Evolutionary conservation across 1,284 basidiomycete species (phyloP).

Genomic region (Malassezia sympodialis): DNA sequence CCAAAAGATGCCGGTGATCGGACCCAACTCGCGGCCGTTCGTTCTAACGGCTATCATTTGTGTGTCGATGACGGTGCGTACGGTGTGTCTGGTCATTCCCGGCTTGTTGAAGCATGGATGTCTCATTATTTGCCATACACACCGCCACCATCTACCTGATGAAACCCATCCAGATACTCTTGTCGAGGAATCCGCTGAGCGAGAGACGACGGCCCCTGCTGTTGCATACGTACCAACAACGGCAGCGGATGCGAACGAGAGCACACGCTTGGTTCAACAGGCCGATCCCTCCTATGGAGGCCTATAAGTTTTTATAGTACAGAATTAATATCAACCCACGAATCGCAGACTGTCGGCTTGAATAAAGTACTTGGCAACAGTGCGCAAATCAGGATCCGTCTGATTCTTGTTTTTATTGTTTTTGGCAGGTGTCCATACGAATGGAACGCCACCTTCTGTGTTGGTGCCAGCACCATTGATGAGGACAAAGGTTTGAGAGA

Average conservation of each 20-base stretch:
- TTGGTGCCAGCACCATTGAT: conserved; percentile 19
- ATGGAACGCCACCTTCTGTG: conserved; percentile 18
- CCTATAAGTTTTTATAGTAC: neutral
- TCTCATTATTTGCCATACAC: conserved; percentile 13
- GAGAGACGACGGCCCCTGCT: neutral
- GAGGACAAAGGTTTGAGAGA: conserved; percentile 38
- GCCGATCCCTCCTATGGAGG: conserved; percentile 3
- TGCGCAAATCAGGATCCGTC: conserved; percentile 9
- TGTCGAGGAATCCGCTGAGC: neutral
- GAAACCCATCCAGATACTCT: neutral
- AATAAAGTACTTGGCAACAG: conserved; percentile 32
- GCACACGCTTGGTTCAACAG: neutral
- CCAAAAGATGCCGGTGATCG: conserved; percentile 12
- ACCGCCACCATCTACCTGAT: neutral
- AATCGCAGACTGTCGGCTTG: conserved; percentile 40
- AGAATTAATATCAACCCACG: conserved; percentile 22
- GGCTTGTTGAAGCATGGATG: conserved; percentile 2
- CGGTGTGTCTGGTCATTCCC: conserved; percentile 9
- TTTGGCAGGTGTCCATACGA: conserved; percentile 12
- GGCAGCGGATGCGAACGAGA: neutral
- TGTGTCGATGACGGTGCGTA: conserved; percentile 16
- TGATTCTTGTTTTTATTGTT: conserved; percentile 2
- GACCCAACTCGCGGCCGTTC: conserved; percentile 15
- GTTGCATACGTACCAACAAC: neutral
- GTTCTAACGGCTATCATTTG: conserved; percentile 2